These are phyloP conservation scores for Clonostachys byssicola DNA, from an alignment of 2,329 filamentous ascomycete species.

Conservation along the genomic window DNA sequence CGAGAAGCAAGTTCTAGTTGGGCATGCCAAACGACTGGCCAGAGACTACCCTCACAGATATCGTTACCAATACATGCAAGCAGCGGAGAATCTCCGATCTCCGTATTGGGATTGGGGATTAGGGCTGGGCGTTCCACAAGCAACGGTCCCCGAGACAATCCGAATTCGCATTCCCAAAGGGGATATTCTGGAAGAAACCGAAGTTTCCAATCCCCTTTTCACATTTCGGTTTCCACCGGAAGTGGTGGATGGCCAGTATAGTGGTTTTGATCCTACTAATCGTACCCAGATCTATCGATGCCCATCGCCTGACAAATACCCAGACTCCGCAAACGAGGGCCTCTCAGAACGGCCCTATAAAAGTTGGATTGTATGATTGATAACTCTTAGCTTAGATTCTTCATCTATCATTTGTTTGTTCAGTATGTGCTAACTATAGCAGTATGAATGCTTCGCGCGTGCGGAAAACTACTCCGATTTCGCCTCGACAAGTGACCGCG, in stretches of 20 bases:
- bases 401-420: background rate
- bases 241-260: conserved; percentile 29
- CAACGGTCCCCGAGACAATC: conserved; percentile 25
- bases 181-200: conserved; percentile 15
- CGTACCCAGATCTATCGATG: conserved; percentile 34
- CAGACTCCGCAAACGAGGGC: conserved; percentile 26
- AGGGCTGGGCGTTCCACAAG: conserved; percentile 33
- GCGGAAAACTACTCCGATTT: conserved; percentile 26
- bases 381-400: background rate
- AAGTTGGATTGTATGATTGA: conserved; percentile 30
- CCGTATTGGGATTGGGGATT: conserved; percentile 54
- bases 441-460: conserved; percentile 36
- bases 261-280: conserved; percentile 17
- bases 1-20: conserved; percentile 44
- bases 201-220: conserved; percentile 46
- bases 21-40: conserved; percentile 40
- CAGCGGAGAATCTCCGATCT: conserved; percentile 39
- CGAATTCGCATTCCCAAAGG: conserved; percentile 35
- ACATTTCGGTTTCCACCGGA: conserved; percentile 42
- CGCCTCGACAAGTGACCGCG: conserved; percentile 22
- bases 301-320: conserved; percentile 28
- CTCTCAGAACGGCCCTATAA: conserved; percentile 26
- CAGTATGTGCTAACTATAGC: conserved; percentile 4
- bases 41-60: conserved; percentile 29
- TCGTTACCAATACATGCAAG: conserved; percentile 30